phyloP scores from a whole-genome alignment of 2,329 filamentous ascomycete genomes.

The Aspergillus pseudoterreus region DNA sequence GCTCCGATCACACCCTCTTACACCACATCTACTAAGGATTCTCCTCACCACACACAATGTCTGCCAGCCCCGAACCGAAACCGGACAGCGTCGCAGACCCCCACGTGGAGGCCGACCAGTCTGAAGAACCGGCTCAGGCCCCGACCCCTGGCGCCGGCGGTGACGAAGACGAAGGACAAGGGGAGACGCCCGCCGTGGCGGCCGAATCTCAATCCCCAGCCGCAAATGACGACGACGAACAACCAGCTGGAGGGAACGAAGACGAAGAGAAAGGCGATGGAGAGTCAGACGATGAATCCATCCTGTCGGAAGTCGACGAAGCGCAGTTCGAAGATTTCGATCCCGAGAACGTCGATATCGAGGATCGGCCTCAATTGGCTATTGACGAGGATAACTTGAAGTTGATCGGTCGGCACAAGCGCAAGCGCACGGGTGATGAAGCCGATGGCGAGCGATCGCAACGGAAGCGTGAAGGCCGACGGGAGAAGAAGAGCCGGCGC shows the following conservation, averaged over 20 bases:
- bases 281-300: constrained; percentile 58
- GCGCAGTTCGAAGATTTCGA: constrained; percentile 64
- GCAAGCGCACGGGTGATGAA: constrained; percentile 57
- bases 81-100: constrained; percentile 16
- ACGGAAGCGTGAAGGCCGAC: constrained; percentile 56
- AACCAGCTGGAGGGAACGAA: constrained; percentile 16
- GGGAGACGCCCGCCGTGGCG: constrained; percentile 4
- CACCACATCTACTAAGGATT: neutral
- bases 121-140: constrained; percentile 22
- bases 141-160: constrained; percentile 25
- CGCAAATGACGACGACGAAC: constrained; percentile 13
- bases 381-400: constrained; percentile 62
- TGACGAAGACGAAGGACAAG: constrained; percentile 8
- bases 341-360: constrained; percentile 57
- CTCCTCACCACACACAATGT: constrained; percentile 26
- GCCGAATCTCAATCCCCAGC: neutral
- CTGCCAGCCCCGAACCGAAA: constrained; percentile 34
- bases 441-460: constrained; percentile 65
- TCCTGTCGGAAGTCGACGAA: constrained; percentile 62
- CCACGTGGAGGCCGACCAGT: constrained; percentile 15
- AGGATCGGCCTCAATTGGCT: constrained; percentile 55
- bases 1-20: neutral
- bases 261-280: constrained; percentile 36
- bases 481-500: constrained; percentile 64
- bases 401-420: constrained; percentile 60